Evolutionary conservation across 1,284 basidiomycete species (phyloP), one percentile per base, ranked within the genome.

Genomic region (Pterulicium gracile): DNA sequence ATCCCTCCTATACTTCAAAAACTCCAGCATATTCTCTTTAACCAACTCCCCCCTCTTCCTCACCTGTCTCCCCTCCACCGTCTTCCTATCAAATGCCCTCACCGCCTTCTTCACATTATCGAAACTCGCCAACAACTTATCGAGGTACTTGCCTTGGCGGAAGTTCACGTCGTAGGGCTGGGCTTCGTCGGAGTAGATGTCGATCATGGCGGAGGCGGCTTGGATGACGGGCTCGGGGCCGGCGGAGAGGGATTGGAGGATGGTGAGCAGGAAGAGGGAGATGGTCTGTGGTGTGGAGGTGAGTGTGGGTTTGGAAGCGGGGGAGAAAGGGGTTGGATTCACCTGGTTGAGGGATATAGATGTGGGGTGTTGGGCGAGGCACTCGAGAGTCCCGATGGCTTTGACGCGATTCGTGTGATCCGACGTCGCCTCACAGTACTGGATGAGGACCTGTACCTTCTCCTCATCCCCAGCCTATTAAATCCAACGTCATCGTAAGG

Each of bases 171-270:
- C 94, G 61, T 88, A 96, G 0, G 81, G 72, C 43, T 79, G 64
- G 5, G 66, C 74, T 63, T 98, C 96, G 65, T 98, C 95, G 1
- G 93, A 90, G 62, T 89, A 98, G 44, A 95, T 86, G 61, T 98
- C 95, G 53, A 98, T 90, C 43, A 98, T 63, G 20, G 87, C 88
- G 27, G 95, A 93, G 23, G 83, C 67, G 0, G 81, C 78, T 55
- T 95, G 90, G 15, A 97, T 71, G 47, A 88, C 69, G 0, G 83
- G 72, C 58, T 97, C 93, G 2, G 80, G 72, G 41, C 71, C 73
- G 36, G 66, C 63, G 65, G 55, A 27, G 72, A 65, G 13, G 66
- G 54, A 21, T 59, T 58, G 20, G 62, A 81, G 59, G 50, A 80
- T 54, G 7, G 77, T 77, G 21, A 92, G 59, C 22, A 91, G 60